Evolutionary conservation across 169 alveolate genomes (phyloP).

Genomic region (Plasmodium coatneyi): DNA sequence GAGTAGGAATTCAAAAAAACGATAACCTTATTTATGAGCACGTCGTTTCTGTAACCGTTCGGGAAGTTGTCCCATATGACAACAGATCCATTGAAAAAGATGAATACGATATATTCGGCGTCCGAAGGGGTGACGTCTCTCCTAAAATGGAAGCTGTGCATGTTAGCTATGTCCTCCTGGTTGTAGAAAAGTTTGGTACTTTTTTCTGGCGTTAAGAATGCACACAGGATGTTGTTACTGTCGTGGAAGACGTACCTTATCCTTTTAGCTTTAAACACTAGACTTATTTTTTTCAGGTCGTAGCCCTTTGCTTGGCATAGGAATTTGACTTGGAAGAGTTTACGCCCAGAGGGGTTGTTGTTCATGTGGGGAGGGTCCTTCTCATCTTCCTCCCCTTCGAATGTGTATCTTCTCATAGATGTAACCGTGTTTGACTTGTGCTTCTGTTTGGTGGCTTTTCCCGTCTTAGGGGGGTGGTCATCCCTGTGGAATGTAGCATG

Average conservation of each 20-base stretch:
- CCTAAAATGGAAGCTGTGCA: conserved; percentile 2
- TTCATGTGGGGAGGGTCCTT: neutral
- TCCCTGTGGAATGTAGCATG: neutral
- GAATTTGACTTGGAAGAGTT: conserved; percentile 27
- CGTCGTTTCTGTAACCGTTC: conserved; percentile 45
- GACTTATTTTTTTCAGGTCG: conserved; percentile 36
- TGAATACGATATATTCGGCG: conserved; percentile 47
- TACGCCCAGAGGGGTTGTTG: neutral
- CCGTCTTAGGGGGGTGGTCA: neutral
- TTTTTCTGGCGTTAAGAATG: conserved; percentile 47
- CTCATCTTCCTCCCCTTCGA: neutral
- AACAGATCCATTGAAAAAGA: conserved; percentile 78
- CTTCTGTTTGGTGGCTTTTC: neutral
- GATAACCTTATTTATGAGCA: conserved; percentile 70
- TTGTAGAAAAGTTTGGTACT: neutral
- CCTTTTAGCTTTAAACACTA: conserved; percentile 18
- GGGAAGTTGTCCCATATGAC: conserved; percentile 78
- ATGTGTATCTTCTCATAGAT: neutral
- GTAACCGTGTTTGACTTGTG: neutral
- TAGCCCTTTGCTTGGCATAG: conserved; percentile 67
- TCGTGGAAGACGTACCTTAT: conserved; percentile 28
- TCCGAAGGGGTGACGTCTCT: conserved; percentile 14
- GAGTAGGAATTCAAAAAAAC: conserved; percentile 72
- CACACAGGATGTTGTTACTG: conserved; percentile 29
- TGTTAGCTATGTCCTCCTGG: conserved; percentile 24